Conservation (phyloP, 2,329 filamentous ascomycete species). For the Lasiodiplodia hormozganensis region DNA sequence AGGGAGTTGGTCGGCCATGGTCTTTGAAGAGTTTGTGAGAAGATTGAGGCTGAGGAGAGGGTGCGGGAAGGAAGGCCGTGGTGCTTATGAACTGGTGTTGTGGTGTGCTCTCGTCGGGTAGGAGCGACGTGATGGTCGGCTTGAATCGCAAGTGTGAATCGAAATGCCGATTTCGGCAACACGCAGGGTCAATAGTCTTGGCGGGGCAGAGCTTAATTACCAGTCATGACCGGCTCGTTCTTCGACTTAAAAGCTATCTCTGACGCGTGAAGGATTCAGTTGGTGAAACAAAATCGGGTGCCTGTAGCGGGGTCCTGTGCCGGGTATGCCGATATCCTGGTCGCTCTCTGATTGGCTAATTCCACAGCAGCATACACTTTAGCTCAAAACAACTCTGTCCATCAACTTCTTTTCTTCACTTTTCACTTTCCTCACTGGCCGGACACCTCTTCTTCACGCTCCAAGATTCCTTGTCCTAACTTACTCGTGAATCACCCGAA, state of each 20-base stretch:
- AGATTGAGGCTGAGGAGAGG: no score
- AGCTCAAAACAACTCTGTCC: not conserved
- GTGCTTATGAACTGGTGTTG: not conserved
- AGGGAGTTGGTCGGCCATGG: no score
- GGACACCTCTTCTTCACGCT: not conserved
- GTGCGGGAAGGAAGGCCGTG: no score
- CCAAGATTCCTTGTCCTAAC: not conserved
- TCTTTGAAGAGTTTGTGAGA: no score
- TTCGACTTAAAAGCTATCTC: not conserved
- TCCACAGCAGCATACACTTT: not conserved
- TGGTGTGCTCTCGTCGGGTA: not conserved
- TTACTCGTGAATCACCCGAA: not conserved
- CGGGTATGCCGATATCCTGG: not conserved
- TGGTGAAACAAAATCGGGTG: not conserved
- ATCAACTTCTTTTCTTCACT: not conserved
- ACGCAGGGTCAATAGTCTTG: not conserved
- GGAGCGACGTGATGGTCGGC: not conserved
- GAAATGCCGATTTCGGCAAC: not conserved
- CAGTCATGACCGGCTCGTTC: not conserved
- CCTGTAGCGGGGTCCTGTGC: not conserved
- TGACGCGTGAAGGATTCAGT: not conserved
- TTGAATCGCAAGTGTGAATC: not conserved
- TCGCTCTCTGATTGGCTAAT: constrained; percentile 10
- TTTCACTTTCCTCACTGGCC: no score
- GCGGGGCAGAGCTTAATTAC: not conserved